Conservation (phyloP, 1,284 basidiomycete species). For the Moesziomyces globuligerus region DNA sequence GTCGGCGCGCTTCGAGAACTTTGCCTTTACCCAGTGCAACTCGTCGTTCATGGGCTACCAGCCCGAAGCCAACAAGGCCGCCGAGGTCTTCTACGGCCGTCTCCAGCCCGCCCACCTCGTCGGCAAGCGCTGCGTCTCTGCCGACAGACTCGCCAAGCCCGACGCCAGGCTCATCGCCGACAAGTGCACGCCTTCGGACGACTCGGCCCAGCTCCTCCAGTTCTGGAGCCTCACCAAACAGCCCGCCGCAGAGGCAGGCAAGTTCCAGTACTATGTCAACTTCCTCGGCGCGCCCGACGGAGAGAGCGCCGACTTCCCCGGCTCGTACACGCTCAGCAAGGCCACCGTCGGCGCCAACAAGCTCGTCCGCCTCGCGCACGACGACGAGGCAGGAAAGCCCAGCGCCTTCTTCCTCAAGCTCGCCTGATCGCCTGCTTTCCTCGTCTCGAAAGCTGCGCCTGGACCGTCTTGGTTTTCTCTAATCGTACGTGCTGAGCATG, state of each 20-base stretch:
- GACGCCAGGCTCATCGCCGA: conserved; percentile 33
- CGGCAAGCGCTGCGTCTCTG: conserved; percentile 45
- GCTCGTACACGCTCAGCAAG: conserved; percentile 26
- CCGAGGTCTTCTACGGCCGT: conserved; percentile 40
- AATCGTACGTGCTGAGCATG: no score
- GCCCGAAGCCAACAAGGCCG: conserved; percentile 39
- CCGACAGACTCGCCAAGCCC: conserved; percentile 14
- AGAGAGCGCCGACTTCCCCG: conserved; percentile 31
- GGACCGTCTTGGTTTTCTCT: no score
- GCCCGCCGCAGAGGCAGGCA: conserved; percentile 17
- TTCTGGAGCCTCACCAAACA: conserved; percentile 51
- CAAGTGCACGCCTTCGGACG: conserved; percentile 37
- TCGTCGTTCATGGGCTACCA: conserved; percentile 40
- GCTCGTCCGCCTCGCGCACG: conserved; percentile 28
- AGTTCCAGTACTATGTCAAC: conserved; percentile 42
- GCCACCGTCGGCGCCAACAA: conserved; percentile 22
- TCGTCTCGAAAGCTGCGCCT: no score
- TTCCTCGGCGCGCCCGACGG: conserved; percentile 34
- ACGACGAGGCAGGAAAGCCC: conserved; percentile 15
- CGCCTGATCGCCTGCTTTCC: conserved; percentile 1
- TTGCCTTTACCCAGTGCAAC: conserved; percentile 42
- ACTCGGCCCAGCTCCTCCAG: conserved; percentile 48
- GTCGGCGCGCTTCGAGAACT: conserved; percentile 32
- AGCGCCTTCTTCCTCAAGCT: conserved; percentile 47
- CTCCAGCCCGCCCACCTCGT: conserved; percentile 40